These are phyloP conservation scores for Polytrichum commune DNA, from an alignment of 225 moss, liverwort and hornwort species.

Conservation along the genomic window DNA sequence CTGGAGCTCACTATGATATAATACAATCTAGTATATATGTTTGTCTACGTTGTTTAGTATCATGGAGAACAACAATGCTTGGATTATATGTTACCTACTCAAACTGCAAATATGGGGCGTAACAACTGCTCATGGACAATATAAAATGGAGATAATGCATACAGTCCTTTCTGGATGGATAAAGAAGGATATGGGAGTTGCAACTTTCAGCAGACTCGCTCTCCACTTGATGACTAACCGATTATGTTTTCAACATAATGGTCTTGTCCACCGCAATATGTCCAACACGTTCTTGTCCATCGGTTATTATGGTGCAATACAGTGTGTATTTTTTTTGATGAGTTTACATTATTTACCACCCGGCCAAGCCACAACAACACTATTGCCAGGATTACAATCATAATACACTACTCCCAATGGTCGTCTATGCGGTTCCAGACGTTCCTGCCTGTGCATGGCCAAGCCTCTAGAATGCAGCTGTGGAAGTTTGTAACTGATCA, in stretches of 20 bases:
- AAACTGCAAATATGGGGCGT: not conserved
- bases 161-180: not conserved
- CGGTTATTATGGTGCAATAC: not conserved
- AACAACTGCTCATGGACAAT: not conserved
- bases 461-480: not conserved
- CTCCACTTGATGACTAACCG: not conserved
- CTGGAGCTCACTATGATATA: too few species aligned
- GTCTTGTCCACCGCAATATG: not conserved
- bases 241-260: not conserved
- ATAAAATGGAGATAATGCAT: not conserved
- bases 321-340: not conserved
- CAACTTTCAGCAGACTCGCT: not conserved
- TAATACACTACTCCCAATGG: not conserved
- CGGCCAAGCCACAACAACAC: too few species aligned
- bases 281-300: not conserved
- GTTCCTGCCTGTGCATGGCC: not conserved
- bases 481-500: not conserved
- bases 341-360: not conserved
- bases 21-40: too few species aligned
- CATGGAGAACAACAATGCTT: too few species aligned
- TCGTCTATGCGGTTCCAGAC: not conserved
- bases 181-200: not conserved
- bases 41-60: too few species aligned
- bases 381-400: conserved; percentile 2
- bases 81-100: not conserved